These are phyloP conservation scores for Verticillium klebahnii DNA, from an alignment of 2,329 filamentous ascomycete genomes.

Conservation along the genomic window DNA sequence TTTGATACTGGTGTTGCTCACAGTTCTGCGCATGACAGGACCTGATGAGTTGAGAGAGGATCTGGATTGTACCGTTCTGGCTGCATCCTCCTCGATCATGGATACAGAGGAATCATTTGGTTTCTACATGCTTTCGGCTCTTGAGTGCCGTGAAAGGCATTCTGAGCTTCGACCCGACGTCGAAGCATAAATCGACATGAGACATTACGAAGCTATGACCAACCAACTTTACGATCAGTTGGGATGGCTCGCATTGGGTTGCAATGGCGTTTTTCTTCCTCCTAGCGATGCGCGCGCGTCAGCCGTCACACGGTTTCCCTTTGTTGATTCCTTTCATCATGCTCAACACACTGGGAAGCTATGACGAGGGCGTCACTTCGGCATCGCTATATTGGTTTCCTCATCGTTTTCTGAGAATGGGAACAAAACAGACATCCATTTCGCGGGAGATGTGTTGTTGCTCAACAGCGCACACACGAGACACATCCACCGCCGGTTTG, in stretches of 20 bases:
- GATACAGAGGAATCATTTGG: slow-evolving; percentile 6
- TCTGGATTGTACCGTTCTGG: slow-evolving; percentile 18
- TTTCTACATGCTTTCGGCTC: background rate
- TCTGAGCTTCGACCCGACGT: background rate
- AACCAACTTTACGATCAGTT: slow-evolving; percentile 5
- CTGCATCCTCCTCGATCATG: slow-evolving; percentile 12
- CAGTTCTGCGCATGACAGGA: slow-evolving; percentile 26
- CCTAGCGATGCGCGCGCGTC: background rate
- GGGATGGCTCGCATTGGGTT: slow-evolving; percentile 4
- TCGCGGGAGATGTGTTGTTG: background rate
- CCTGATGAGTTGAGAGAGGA: slow-evolving; percentile 9
- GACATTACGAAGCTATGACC: slow-evolving; percentile 13
- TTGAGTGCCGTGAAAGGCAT: background rate
- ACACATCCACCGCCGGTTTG: background rate
- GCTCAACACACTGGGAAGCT: slow-evolving; percentile 3
- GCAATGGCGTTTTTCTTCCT: slow-evolving; percentile 3
- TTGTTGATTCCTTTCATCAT: slow-evolving; percentile 3
- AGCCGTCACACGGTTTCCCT: background rate
- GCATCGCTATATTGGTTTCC: slow-evolving; percentile 3
- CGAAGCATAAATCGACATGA: slow-evolving; percentile 5
- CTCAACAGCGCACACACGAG: background rate
- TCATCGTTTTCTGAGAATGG: background rate
- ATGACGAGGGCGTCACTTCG: slow-evolving; percentile 2
- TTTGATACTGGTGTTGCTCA: slow-evolving; percentile 11
- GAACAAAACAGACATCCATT: background rate